phyloP scores from a whole-genome alignment of 2,329 filamentous ascomycete species.

The Reticulascus tulasneorum region DNA sequence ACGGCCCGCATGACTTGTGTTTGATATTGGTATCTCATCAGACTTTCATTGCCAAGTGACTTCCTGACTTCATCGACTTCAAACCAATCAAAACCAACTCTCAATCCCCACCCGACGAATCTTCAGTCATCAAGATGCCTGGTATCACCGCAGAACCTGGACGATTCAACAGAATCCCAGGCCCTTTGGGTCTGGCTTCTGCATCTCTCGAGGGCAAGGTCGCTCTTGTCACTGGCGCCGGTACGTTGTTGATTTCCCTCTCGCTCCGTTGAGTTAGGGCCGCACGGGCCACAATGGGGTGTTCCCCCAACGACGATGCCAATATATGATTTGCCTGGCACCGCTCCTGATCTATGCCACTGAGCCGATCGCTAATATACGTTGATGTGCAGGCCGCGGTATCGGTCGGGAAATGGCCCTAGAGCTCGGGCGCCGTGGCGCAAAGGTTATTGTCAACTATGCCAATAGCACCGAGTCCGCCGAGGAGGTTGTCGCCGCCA shows the following conservation, averaged over 20 bases:
- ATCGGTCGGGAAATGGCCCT: constrained; percentile 57
- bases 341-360: too few species aligned
- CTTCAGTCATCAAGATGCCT: constrained; percentile 29
- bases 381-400: constrained; percentile 46
- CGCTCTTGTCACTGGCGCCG: constrained; percentile 72
- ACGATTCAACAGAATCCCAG: constrained; percentile 33
- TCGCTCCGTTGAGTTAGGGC: too few species aligned
- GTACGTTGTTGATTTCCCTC: constrained; percentile 23
- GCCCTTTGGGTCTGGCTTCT: constrained; percentile 32
- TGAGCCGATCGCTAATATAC: too few species aligned
- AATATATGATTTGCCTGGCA: too few species aligned
- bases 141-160: constrained; percentile 20
- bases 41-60: constrained; percentile 3
- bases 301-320: too few species aligned
- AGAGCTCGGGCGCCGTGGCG: constrained; percentile 53
- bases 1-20: background rate
- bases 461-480: constrained; percentile 54
- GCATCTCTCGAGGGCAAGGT: constrained; percentile 78
- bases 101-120: too few species aligned
- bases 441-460: constrained; percentile 57
- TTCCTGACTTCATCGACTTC: background rate
- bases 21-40: constrained; percentile 5
- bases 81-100: background rate
- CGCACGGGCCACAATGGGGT: too few species aligned
- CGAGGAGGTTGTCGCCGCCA: constrained; percentile 47